These are phyloP conservation scores for Metschnikowia lunata DNA, from an alignment of 805 yeast species.

Conservation along the genomic window DNA sequence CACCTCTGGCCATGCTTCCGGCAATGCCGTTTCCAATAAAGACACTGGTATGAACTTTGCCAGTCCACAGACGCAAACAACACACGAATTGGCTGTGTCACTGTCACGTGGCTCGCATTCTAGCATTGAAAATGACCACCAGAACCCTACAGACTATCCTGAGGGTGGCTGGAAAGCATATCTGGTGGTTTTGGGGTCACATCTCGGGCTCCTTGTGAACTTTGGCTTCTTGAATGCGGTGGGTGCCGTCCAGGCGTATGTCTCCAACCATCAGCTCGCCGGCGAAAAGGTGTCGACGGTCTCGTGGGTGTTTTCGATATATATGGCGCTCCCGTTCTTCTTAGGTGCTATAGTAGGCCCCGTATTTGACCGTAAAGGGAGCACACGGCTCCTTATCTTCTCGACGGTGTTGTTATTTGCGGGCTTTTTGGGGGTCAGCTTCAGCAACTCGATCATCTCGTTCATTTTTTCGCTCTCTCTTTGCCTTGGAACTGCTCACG, in stretches of 20 bases:
- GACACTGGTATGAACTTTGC: too few species aligned
- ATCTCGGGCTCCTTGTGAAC: constrained; percentile 49
- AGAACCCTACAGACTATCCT: constrained; percentile 28
- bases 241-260: constrained; percentile 59
- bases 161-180: constrained; percentile 62
- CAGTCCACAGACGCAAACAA: too few species aligned
- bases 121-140: not conserved
- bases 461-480: constrained; percentile 54
- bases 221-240: constrained; percentile 56
- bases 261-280: constrained; percentile 51
- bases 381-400: constrained; percentile 35
- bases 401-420: constrained; percentile 36
- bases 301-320: constrained; percentile 64
- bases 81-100: too few species aligned
- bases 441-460: constrained; percentile 50
- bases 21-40: not conserved
- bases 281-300: constrained; percentile 43
- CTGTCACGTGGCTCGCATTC: too few species aligned
- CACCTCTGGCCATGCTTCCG: not conserved
- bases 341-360: constrained; percentile 45
- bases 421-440: constrained; percentile 57
- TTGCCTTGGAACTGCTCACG: constrained; percentile 55
- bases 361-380: constrained; percentile 60
- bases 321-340: constrained; percentile 39
- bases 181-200: constrained; percentile 53